Evolutionary conservation across 2,329 filamentous ascomycete genomes (phyloP), one percentile per base, ranked within the genome.

Genomic region (Epichloe baconii): DNA sequence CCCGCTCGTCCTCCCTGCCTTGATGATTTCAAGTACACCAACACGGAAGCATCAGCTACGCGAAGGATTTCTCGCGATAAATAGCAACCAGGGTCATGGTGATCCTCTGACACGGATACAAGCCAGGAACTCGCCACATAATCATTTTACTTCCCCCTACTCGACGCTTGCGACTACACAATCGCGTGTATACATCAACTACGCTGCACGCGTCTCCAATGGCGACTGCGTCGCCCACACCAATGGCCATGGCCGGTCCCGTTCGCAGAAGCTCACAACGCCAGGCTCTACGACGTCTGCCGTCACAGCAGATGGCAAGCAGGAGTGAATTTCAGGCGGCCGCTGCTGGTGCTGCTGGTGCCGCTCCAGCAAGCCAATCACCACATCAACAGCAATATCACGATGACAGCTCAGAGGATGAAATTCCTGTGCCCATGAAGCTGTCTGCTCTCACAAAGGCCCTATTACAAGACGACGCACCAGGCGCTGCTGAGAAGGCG

Each of bases 361-460:
- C 61, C 37, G 54, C 59, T 44, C 53, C 63, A 10, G 59, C 64
- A 52, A 56, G 62, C 47, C 68, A 72, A 48, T 58, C 67, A 43
- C 37, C 47, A 26, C 66, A 73, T 50, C 72, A 73, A 53, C 71
- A 73, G 46, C 75, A 65, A 53, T 83, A 65, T 53, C 57, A 64
- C 58, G 83, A 87, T 59, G 90, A 95, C 64, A 95, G 88, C 72
- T 95, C 90, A 23, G 91, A 96, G 68, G 91, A 96, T 62, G 91
- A 96, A 68, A 87, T 94, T 31, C 86, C 86, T 15, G 85, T 88
- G 58, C 89, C 89, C 60, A 88, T 93, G 80, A 94, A 93, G 71
- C 85, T 96, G 64, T 96, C 89, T 65, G 89, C 90, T 60, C 79
- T 93, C 58, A 95, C 91, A 47, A 91, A 93, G 64, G 90, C 88